Base-by-base conservation (phyloP, 495 filamentous ascomycete genomes). In the Xylaria palmicola region DNA sequence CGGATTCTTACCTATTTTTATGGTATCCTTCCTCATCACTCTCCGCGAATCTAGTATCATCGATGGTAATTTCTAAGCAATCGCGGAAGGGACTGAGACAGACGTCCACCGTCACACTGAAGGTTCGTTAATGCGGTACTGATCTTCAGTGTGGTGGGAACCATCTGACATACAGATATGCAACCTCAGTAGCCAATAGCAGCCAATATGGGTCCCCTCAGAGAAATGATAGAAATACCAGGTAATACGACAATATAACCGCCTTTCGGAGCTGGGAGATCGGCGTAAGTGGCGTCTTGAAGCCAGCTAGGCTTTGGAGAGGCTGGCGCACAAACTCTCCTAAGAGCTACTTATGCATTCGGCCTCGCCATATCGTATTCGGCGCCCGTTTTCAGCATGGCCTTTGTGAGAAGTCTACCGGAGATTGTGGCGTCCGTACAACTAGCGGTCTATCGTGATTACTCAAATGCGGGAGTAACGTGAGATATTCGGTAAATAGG, bases 141-240 rank as follows among this genome's bases (percentile, higher is more conserved):
- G 26, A 34, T 15, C 30, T 9, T 55, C 7, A 24, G 15, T 29
- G 3, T 55, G 51, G 57, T 52, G 37, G 48, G 37, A 44, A 60
- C 37, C 27, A 26, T 53, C 58, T 60, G 48, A 60, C 58, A 53
- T 60, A 53, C 48, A 60, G 41, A 48, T 49, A 48, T 40, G 15
- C 56, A 36, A 29, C 44, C 27, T 22, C 17, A 15, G 22, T n/a
- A 44, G 15, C 32, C 32, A 36, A 59, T 43, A 15, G 20, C 34
- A 49, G 43, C 13, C 48, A 32, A 32, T 7, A 15, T 20, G 34
- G 17, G 43, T 36, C 22, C 17, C 36, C 41, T 40, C 51, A 20
- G 34, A 12, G 22, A 41, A 24, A 22, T 15, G 27, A 55, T 41
- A 12, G 3, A 49, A 45, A 30, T 47, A 22, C 32, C 12, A 45